phyloP scores from a whole-genome alignment of 2,329 filamentous ascomycete species.

The Scedosporium apiospermum region DNA sequence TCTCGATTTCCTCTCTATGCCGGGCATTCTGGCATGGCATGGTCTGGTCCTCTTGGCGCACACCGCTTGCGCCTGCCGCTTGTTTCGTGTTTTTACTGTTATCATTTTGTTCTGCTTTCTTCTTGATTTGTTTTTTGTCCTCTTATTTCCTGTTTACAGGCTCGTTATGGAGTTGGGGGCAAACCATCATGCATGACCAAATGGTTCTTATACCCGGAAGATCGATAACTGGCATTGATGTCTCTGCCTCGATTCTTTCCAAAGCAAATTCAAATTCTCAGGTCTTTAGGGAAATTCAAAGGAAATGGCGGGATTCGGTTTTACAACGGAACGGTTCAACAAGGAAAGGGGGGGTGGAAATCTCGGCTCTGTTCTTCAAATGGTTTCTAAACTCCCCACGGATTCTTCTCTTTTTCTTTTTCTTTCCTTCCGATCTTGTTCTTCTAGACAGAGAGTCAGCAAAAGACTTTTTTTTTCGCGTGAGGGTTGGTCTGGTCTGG shows the following conservation, averaged over 20 bases:
- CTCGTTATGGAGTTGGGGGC: background rate
- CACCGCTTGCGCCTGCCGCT: background rate
- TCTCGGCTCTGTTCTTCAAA: background rate
- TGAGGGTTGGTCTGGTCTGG: background rate
- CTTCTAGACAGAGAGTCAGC: background rate
- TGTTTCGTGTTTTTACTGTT: background rate
- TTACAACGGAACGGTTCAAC: background rate
- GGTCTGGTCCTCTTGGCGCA: background rate
- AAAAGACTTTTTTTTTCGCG: background rate
- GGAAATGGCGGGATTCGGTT: background rate
- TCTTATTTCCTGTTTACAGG: background rate
- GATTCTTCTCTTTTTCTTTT: slow-evolving; percentile 5
- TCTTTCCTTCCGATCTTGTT: background rate
- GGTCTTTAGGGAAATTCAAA: background rate
- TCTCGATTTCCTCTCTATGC: no score
- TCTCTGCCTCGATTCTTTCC: background rate
- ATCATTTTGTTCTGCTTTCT: background rate
- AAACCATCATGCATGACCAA: background rate
- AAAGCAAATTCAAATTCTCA: background rate
- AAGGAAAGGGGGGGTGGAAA: background rate
- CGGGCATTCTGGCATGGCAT: no score
- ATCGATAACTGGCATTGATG: background rate
- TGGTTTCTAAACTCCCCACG: background rate
- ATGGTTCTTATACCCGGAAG: background rate
- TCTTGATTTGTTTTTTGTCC: background rate